phyloP scores from a whole-genome alignment of 768 basidiomycete species.

The Podaxis sp. region DNA sequence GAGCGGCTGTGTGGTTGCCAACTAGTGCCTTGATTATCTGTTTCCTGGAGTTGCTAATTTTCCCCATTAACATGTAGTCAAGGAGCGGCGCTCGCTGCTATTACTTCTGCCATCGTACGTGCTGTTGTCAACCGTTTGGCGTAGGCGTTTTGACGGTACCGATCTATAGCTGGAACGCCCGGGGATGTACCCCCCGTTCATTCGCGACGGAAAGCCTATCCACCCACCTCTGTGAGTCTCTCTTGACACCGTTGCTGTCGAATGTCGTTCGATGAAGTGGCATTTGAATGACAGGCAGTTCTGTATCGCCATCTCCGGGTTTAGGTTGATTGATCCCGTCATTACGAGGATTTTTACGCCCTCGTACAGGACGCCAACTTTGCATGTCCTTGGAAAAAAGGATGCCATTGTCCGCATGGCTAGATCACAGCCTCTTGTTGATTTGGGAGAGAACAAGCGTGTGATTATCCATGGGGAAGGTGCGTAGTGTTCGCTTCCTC shows the following conservation, averaged over 20 bases:
- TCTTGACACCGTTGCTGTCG: background rate
- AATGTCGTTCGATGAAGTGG: background rate
- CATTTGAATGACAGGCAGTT: conserved; percentile 47
- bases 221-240: conserved; percentile 72
- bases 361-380: conserved; percentile 64
- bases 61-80: conserved; percentile 43
- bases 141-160: background rate
- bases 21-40: background rate
- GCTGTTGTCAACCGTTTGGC: background rate
- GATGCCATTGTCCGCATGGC: conserved; percentile 76
- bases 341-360: conserved; percentile 47
- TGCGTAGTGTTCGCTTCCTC: conserved; percentile 29
- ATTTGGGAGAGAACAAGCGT: conserved; percentile 52
- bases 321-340: conserved; percentile 50
- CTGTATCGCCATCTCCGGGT: conserved; percentile 76
- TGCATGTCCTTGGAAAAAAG: conserved; percentile 76
- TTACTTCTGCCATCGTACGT: conserved; percentile 68
- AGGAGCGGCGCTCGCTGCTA: conserved; percentile 72
- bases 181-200: conserved; percentile 50
- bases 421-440: conserved; percentile 56
- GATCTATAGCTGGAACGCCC: conserved; percentile 38
- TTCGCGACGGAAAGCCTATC: conserved; percentile 59
- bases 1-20: background rate
- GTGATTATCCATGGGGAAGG: conserved; percentile 82
- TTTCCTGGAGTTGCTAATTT: conserved; percentile 3